Base-by-base conservation (phyloP, 2,329 filamentous ascomycete species). In the Sporothrix schenckii region DNA sequence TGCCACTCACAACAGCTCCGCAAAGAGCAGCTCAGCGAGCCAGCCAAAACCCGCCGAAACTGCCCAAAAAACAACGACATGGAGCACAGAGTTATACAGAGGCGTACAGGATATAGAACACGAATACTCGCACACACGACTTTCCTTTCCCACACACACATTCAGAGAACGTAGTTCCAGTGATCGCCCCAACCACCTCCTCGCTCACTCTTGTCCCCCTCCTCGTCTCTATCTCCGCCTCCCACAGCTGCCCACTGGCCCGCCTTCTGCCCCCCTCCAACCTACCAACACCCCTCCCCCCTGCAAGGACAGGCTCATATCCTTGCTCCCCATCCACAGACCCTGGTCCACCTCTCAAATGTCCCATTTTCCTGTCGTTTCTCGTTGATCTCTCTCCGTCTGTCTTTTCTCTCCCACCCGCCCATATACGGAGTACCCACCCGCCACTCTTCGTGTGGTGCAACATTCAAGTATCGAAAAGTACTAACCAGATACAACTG, bases 261-360 rank as follows among this genome's bases (percentile, higher is more conserved):
- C 70, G 63, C 65, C 58, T 65, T 69, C 67, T 63, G 41, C 56
- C 60, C 70, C 68, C 41, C 69, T 39, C 63, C 34, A 67, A 66
- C 68, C 53, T 39, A 67, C 56, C 69, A 56, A 66, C 69, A 66
- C 69, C 49, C 58, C 66, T 52, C 70, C 67, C 69, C 70, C 70
- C 70, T 71, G 70, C 70, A 69, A 71, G 67, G 53, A 71, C 53
- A 69, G 61, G 52, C 27, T 63, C 44, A 27, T 39, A 58, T 21
- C 70, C 70, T 69, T 69, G 66, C 65, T 69, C 60, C 49, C 66
- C 66, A 53, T 60, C 60, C 66, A 39, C 70, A n/a, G 27, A 69
- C 58, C 70, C 66, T 63, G 58, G 39, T 34, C 27, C 39, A 44
- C 56, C 56, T 60, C 56, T n/a, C 56, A 63, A 27, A n/a, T 47